Percentiles rank a stretch among this genome's conserved stretches.
Evolutionary conservation across 805 yeast species (phyloP).

Genomic region (Lachancea lanzarotensis): DNA sequence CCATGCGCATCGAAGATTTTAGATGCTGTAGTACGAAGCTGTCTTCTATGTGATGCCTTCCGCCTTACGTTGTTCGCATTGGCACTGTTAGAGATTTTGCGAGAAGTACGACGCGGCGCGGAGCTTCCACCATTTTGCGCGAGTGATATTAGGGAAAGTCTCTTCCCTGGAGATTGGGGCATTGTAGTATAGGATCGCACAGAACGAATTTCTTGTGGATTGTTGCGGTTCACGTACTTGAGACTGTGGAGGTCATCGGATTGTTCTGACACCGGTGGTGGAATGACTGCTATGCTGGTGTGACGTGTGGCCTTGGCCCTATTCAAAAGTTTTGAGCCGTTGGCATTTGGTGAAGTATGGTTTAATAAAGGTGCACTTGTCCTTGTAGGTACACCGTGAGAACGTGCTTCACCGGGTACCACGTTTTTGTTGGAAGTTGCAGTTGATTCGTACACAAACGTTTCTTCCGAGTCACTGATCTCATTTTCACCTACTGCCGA

Average conservation of each 20-base stretch:
- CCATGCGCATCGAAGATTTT: slow-evolving; percentile 69
- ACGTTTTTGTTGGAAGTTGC: slow-evolving; percentile 29
- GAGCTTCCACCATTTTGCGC: slow-evolving; percentile 8
- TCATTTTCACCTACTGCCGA: slow-evolving; percentile 89
- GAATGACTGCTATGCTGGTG: slow-evolving; percentile 29
- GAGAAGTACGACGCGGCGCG: slow-evolving; percentile 5
- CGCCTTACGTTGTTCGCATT: slow-evolving; percentile 6
- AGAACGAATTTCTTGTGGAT: slow-evolving; percentile 20
- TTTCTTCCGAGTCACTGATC: slow-evolving; percentile 85
- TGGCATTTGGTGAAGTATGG: slow-evolving; percentile 12
- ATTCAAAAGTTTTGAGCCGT: slow-evolving; percentile 16
- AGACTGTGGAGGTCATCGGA: slow-evolving; percentile 6
- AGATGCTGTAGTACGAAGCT: slow-evolving; percentile 61
- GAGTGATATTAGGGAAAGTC: slow-evolving; percentile 19
- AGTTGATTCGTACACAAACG: slow-evolving; percentile 79
- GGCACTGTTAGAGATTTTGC: slow-evolving; percentile 3
- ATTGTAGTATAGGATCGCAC: slow-evolving; percentile 18
- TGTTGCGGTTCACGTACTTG: slow-evolving; percentile 12
- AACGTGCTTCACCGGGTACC: slow-evolving; percentile 18
- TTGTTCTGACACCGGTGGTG: slow-evolving; percentile 8
- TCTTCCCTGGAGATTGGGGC: slow-evolving; percentile 25
- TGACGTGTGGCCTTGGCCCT: slow-evolving; percentile 29
- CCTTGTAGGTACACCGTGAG: slow-evolving; percentile 27
- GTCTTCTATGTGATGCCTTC: slow-evolving; percentile 19
- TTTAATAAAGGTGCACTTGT: slow-evolving; percentile 31